phyloP scores from a whole-genome alignment of 306 rosid genomes.

The Fragaria ananassa region DNA sequence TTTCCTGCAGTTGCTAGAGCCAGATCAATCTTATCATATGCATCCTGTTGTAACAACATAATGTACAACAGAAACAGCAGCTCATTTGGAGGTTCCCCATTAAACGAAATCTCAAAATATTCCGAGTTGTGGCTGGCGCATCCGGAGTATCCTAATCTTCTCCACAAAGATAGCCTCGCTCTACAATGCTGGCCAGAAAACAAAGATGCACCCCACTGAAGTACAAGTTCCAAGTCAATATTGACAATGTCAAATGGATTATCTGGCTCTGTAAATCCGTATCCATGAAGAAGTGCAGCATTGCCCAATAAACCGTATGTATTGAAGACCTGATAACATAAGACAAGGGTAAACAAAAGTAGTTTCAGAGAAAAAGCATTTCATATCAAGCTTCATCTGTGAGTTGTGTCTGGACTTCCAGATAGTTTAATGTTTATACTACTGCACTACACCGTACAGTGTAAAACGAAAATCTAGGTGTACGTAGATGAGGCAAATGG shows the following conservation, averaged over 20 bases:
- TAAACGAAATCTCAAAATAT: conserved; percentile 75
- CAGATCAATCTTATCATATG: conserved; percentile 54
- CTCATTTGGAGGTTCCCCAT: conserved; percentile 82
- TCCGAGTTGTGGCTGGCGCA: conserved; percentile 52
- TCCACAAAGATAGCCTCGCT: conserved; percentile 74
- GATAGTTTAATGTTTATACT: neutral
- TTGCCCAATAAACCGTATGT: conserved; percentile 82
- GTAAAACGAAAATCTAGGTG: neutral
- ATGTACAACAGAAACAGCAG: conserved; percentile 52
- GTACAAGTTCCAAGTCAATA: conserved; percentile 72
- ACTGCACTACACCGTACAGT: neutral
- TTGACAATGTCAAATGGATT: conserved; percentile 74
- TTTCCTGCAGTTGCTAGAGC: conserved; percentile 41
- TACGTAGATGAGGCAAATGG: neutral
- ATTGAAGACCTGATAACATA: conserved; percentile 60
- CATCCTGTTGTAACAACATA: conserved; percentile 54
- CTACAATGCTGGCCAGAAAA: conserved; percentile 62
- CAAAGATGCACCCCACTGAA: conserved; percentile 58
- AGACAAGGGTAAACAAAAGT: conserved; percentile 1
- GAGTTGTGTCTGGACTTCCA: neutral
- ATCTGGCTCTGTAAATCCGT: conserved; percentile 82
- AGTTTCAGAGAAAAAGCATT: neutral
- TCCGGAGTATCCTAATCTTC: conserved; percentile 54
- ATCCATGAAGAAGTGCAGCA: conserved; percentile 93
- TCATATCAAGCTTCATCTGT: neutral